Base-by-base conservation (phyloP, 2,329 filamentous ascomycete species). In the Hortaea werneckii region DNA sequence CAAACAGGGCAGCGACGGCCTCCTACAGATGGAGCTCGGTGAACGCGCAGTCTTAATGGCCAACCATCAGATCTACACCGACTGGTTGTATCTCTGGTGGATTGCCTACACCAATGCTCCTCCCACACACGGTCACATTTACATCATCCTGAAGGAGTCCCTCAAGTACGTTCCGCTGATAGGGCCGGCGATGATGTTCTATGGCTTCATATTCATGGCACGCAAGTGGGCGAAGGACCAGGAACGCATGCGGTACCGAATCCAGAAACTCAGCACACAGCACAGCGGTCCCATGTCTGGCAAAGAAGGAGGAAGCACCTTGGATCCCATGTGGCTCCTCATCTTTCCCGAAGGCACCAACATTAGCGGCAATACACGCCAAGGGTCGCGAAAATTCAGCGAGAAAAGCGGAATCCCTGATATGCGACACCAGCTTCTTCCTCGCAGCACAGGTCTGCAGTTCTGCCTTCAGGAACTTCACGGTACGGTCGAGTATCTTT, bases 81-180 rank as follows among this genome's bases (percentile, higher is more conserved):
- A 94, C 67, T 94, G 87, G 87, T 66, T 94, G 13, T 94, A 94
- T 63, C 76, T 94, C n/a, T 94, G 87, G 87, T 94, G 87, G 87
- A 79, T 83, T 20, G 83, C 80, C 41, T 94, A 94, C 60, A 83
- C 84, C 30, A 80, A 82, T 35, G 40, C 41, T 9, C 48, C 53
- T 27, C 73, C 74, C 34, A 87, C 87, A 78, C 85, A 92, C 59
- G 87, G 87, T 7, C 83, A 89, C 61, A 73, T 94, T 55, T 94
- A 87, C 70, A 94, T 94, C 62, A 90, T 94, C 58, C 75, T 94
- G 49, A 94, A 94, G 61, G 85, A 94, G 61, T 88, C 85, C 2
- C 75, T 94, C 49, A 88, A 85, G 63, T 85, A 79, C 61, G 81
- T 94, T 6, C 87, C 87, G n/a, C 58, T 94, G 40, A 73, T 94